phyloP scores from a whole-genome alignment of 306 rosid species.

The Quercus mongolica region DNA sequence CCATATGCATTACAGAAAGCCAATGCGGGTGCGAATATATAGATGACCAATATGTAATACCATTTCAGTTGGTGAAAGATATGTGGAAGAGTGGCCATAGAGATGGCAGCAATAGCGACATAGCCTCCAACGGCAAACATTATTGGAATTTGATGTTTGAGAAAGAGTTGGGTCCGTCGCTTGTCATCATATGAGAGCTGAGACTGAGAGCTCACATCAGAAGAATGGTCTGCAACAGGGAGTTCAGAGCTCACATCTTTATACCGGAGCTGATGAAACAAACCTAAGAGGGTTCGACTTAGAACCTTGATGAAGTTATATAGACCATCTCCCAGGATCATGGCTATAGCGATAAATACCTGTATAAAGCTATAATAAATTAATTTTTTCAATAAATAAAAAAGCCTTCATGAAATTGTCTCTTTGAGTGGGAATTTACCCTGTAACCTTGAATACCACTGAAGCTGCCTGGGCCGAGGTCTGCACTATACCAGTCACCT shows the following conservation, averaged over 20 bases:
- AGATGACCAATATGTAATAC: constrained; percentile 14
- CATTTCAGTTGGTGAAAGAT: constrained; percentile 7
- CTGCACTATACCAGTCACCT: constrained; percentile 6
- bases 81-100: neutral
- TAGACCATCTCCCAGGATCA: constrained; percentile 7
- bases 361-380: neutral
- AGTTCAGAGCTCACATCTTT: neutral
- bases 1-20: constrained; percentile 19
- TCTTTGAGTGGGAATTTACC: neutral
- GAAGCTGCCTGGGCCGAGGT: neutral
- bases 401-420: neutral
- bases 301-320: neutral
- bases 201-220: neutral
- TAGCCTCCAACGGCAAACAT: constrained; percentile 7
- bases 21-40: neutral
- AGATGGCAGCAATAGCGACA: neutral
- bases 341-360: constrained; percentile 6
- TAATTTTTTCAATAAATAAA: neutral
- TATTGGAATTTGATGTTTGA: constrained; percentile 10
- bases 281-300: neutral
- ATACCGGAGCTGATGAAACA: neutral
- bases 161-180: constrained; percentile 2
- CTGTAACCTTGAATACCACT: constrained; percentile 6
- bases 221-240: neutral
- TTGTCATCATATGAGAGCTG: neutral